Base-by-base conservation (phyloP, 495 filamentous ascomycete genomes). In the Chaetomidium leptoderma region DNA sequence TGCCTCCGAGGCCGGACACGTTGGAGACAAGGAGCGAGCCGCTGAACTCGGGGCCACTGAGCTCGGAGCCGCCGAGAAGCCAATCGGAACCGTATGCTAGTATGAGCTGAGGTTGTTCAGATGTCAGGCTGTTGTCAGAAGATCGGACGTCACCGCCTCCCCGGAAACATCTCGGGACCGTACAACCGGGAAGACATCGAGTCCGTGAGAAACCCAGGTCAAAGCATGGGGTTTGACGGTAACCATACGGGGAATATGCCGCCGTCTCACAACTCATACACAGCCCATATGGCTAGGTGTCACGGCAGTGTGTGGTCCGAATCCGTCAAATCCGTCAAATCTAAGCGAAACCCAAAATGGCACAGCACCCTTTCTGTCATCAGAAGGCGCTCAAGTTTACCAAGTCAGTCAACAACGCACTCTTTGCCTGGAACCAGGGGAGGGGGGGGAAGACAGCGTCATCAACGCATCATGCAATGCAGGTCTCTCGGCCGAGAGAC, bases 241-340 rank as follows among this genome's bases (percentile, higher is more conserved):
- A 42, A 2, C 36, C 50, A 53, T 17, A 53, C 50, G 37, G 47
- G 50, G 36, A 30, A 30, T 29, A 53, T 30, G 2, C 50, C 50
- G 50, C n/a, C 10, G 50, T 53, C 5, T 40, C 36, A 53, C 50
- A 42, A 42, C n/a, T 29, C 27, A 4, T 13, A 29, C 4, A 8
- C 14, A 21, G 14, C 19, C 47, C 37, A 42, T 42, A 42, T 42
- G 36, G 24, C 37, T 7, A 8, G 7, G 50, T 53, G 8, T 4
- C 50, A 53, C 50, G 1, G 3, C 35, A 43, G n/a, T n/a, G n/a
- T 21, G 8, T 4, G 23, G 6, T 49, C 36, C 6, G 26, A 53
- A 19, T 26, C 19, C 11, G 50, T 30, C 50, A 42, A 53, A 19
- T 26, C 19, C 11, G 50, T 30, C 50, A 42, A 43, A 37, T 43